Conservation (phyloP, 83 land plant genomes). For the Picea abies region DNA sequence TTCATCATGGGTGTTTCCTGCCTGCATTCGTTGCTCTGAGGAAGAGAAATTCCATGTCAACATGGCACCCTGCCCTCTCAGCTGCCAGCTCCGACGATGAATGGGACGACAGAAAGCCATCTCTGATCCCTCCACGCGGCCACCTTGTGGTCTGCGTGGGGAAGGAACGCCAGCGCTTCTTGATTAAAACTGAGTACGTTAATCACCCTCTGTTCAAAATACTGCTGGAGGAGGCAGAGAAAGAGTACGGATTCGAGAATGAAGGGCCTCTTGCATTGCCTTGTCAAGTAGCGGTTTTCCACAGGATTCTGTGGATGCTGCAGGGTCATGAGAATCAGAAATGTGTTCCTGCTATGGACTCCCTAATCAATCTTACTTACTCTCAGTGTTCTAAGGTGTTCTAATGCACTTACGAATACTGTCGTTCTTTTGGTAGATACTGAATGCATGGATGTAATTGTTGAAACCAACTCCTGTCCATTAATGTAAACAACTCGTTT, state of each 20-base stretch:
- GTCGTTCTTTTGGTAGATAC: too few species aligned
- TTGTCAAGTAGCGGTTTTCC: slow-evolving; percentile 41
- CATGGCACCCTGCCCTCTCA: not conserved
- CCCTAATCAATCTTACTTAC: too few species aligned
- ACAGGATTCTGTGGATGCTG: slow-evolving; percentile 27
- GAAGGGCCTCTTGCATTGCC: slow-evolving; percentile 47
- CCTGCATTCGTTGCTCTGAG: not conserved
- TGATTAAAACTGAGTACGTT: slow-evolving; percentile 37
- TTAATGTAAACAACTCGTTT: too few species aligned
- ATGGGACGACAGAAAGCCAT: not conserved
- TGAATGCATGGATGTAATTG: too few species aligned
- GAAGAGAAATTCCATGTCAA: not conserved
- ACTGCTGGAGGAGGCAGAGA: slow-evolving; percentile 53
- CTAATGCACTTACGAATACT: too few species aligned
- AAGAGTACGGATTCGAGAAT: slow-evolving; percentile 40
- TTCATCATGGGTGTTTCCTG: not conserved
- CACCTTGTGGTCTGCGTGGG: slow-evolving; percentile 57
- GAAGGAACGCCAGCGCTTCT: slow-evolving; percentile 36
- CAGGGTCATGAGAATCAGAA: too few species aligned
- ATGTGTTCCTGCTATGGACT: too few species aligned
- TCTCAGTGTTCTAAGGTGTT: too few species aligned
- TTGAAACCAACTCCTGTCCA: too few species aligned
- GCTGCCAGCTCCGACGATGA: not conserved
- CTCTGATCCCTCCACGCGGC: slow-evolving; percentile 26
- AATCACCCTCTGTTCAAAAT: slow-evolving; percentile 54